Evolutionary conservation across 108 stramenopile genomes (phyloP).

Genomic region (Mediolabrus comicus): DNA sequence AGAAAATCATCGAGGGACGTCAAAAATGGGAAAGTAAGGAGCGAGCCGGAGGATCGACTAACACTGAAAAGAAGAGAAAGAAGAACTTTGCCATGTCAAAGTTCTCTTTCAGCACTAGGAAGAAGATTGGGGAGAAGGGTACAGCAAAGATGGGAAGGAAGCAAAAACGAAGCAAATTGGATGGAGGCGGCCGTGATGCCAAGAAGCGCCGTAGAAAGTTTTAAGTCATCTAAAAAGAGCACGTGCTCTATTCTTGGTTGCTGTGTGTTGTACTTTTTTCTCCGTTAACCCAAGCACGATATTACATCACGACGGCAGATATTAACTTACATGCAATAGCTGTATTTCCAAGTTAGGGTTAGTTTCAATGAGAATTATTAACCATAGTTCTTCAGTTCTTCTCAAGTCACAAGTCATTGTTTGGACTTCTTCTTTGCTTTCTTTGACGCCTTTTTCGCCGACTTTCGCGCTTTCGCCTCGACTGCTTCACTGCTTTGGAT

Average conservation of each 20-base stretch:
- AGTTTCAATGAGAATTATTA: too few species aligned
- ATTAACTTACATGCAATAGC: too few species aligned
- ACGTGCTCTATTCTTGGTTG: too few species aligned
- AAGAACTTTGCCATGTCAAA: conserved; percentile 92
- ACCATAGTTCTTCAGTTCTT: too few species aligned
- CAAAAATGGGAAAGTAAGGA: conserved; percentile 75
- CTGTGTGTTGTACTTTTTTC: too few species aligned
- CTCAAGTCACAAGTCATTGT: background rate
- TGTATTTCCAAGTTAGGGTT: too few species aligned
- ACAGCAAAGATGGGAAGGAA: conserved; percentile 53
- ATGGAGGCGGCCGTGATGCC: conserved; percentile 53
- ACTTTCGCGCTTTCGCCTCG: background rate
- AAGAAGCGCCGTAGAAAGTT: conserved; percentile 83
- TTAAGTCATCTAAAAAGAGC: too few species aligned
- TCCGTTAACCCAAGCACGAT: too few species aligned
- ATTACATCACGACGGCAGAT: too few species aligned
- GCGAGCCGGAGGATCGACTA: conserved; percentile 88
- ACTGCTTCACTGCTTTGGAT: background rate
- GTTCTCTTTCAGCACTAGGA: conserved; percentile 55
- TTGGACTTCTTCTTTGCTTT: conserved; percentile 1
- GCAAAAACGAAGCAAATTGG: conserved; percentile 36
- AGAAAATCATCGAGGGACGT: conserved; percentile 75
- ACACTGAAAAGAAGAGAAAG: conserved; percentile 87
- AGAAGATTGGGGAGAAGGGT: conserved; percentile 59
- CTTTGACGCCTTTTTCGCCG: background rate